These are phyloP conservation scores for Plasmodium ovale DNA, from an alignment of 169 alveolate genomes.

Conservation along the genomic window DNA sequence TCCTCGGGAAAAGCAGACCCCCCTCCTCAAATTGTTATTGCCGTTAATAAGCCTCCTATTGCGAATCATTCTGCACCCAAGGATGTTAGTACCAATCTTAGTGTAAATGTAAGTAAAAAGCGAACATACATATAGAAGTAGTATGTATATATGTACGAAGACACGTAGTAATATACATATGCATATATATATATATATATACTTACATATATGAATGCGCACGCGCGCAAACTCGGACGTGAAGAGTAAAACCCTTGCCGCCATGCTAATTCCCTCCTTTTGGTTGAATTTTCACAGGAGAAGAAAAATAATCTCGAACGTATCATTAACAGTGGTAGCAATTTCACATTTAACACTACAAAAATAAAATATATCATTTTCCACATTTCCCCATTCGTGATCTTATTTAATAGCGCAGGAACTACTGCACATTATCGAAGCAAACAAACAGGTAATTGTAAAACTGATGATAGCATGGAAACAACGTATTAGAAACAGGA, in stretches of 20 bases:
- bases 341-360: not conserved
- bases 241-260: no score
- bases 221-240: no score
- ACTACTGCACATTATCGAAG: slow-evolving; percentile 33
- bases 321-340: slow-evolving; percentile 4
- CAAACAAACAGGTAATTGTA: slow-evolving; percentile 30
- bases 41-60: slow-evolving; percentile 29
- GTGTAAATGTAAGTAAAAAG: slow-evolving; percentile 3
- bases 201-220: not conserved
- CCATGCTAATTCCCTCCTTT: no score
- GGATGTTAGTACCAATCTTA: slow-evolving; percentile 5
- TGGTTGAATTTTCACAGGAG: not conserved
- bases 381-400: not conserved
- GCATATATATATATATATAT: not conserved
- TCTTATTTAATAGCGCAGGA: slow-evolving; percentile 44
- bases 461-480: not conserved
- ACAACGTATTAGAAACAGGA: slow-evolving; percentile 1
- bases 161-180: not conserved
- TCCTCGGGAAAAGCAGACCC: not conserved
- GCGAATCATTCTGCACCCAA: not conserved
- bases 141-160: not conserved
- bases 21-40: slow-evolving; percentile 24
- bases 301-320: not conserved
- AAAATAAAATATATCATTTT: not conserved
- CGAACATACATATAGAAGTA: not conserved